Evolutionary conservation across 768 basidiomycete genomes (phyloP).

Genomic region (Suillus clintonianus): DNA sequence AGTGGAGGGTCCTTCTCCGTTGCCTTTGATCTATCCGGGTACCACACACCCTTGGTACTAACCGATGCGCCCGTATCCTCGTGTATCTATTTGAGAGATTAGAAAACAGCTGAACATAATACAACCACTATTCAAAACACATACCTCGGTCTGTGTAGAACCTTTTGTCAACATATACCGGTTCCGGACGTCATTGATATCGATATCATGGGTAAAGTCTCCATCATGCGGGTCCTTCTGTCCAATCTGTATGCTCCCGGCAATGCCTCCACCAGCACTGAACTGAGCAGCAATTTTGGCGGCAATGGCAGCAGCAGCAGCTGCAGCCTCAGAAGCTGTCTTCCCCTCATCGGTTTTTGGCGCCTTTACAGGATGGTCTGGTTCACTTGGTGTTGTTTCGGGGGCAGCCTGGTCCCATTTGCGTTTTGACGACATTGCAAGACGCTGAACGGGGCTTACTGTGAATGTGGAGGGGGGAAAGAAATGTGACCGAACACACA

Average conservation of each 20-base stretch:
- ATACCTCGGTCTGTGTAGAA: conserved; percentile 86
- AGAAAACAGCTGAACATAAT: conserved; percentile 1
- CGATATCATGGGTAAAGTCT: conserved; percentile 88
- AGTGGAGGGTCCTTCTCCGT: conserved; percentile 92
- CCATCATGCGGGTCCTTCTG: conserved; percentile 71
- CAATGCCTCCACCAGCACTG: conserved; percentile 43
- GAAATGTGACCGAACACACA: conserved; percentile 1
- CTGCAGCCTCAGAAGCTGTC: conserved; percentile 58
- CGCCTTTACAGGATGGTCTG: conserved; percentile 43
- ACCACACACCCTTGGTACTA: conserved; percentile 93
- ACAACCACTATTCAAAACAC: conserved; percentile 25
- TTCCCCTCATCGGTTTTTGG: conserved; percentile 51
- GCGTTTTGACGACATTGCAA: conserved; percentile 67
- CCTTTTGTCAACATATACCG: conserved; percentile 94
- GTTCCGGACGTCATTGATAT: conserved; percentile 96
- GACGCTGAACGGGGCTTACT: neutral
- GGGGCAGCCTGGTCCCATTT: conserved; percentile 76
- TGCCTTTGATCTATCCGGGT: conserved; percentile 89
- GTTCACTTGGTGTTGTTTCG: conserved; percentile 46
- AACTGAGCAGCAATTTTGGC: conserved; percentile 95
- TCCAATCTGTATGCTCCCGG: conserved; percentile 43
- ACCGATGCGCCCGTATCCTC: conserved; percentile 92
- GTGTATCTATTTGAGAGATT: conserved; percentile 61
- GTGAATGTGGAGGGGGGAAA: conserved; percentile 3
- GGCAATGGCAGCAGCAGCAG: conserved; percentile 83